A percentile compares a stretch with the other conserved stretches of the same genome.
phyloP scores from a whole-genome alignment of 106 monocot genomes.

The Agapanthus africanus region DNA sequence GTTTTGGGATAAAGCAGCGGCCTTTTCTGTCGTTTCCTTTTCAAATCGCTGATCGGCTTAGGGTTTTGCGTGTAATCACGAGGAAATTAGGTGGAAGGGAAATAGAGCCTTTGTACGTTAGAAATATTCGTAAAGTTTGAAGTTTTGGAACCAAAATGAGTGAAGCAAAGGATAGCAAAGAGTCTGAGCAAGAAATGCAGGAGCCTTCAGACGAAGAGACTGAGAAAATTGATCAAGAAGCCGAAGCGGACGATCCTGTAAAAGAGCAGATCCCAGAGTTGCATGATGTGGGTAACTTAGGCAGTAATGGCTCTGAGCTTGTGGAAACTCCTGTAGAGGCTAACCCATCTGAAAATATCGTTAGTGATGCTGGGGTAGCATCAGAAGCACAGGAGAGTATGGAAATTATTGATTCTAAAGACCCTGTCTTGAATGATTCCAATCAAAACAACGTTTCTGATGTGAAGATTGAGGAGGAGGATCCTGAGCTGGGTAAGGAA shows the following conservation, averaged over 20 bases:
- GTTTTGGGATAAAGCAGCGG: too few relatives aligned
- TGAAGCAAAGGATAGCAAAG: not conserved
- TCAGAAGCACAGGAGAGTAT: not conserved
- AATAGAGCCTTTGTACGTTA: too few relatives aligned
- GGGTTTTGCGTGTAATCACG: too few relatives aligned
- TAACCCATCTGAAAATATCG: not conserved
- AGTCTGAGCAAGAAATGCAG: not conserved
- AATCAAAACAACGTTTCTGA: constrained; percentile 11
- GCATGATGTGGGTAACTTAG: not conserved
- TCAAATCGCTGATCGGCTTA: too few relatives aligned
- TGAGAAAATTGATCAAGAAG: not conserved
- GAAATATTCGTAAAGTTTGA: too few relatives aligned
- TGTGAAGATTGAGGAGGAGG: constrained; percentile 10
- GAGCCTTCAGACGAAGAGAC: not conserved
- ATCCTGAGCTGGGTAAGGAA: constrained; percentile 5
- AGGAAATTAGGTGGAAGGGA: too few relatives aligned
- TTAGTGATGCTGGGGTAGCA: not conserved
- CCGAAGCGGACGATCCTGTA: too few relatives aligned
- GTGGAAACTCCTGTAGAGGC: not conserved
- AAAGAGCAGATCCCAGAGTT: not conserved
- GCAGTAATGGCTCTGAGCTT: not conserved
- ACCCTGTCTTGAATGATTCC: not conserved
- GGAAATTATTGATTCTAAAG: not conserved
- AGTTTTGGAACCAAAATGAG: too few relatives aligned
- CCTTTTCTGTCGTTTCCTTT: too few relatives aligned